A percentile compares a stretch with the other conserved stretches of the same genome.
Evolutionary conservation across 768 basidiomycete species (phyloP).

Genomic region (Pleurotus eryngii): DNA sequence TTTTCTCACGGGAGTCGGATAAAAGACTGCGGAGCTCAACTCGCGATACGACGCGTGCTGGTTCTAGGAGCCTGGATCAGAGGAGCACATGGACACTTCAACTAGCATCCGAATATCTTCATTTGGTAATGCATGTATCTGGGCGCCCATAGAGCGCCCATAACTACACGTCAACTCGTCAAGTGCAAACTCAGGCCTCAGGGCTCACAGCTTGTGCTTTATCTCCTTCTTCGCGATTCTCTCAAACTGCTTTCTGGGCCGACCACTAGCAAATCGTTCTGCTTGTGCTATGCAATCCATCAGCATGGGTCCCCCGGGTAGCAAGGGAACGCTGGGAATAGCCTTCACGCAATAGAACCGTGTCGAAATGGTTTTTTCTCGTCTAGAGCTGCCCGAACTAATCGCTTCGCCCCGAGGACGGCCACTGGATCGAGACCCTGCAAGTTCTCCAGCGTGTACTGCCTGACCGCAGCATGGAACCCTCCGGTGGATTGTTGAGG

Average conservation of each 20-base stretch:
- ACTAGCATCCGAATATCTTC: no score
- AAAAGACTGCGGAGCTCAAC: no score
- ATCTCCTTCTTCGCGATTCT: conserved; percentile 62
- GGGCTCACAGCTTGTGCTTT: conserved; percentile 19
- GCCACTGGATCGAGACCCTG: conserved; percentile 56
- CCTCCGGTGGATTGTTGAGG: conserved; percentile 45
- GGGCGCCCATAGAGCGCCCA: no score
- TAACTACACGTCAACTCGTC: no score
- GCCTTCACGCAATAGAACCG: conserved; percentile 64
- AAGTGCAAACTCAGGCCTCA: neutral
- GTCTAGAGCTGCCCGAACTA: conserved; percentile 51
- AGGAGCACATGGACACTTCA: no score
- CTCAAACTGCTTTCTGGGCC: conserved; percentile 50
- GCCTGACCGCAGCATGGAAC: conserved; percentile 53
- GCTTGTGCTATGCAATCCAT: conserved; percentile 47
- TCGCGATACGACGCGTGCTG: no score
- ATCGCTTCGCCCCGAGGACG: conserved; percentile 46
- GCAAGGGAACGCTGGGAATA: conserved; percentile 28
- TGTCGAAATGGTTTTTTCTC: conserved; percentile 64
- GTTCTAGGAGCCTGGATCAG: no score
- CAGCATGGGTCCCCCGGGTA: neutral
- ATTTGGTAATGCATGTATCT: no score
- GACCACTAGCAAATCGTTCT: conserved; percentile 57
- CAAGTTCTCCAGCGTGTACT: conserved; percentile 49
- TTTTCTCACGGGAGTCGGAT: no score